Evolutionary conservation across 2,329 filamentous ascomycete genomes (phyloP).

Genomic region (Colletotrichum eremochloae): DNA sequence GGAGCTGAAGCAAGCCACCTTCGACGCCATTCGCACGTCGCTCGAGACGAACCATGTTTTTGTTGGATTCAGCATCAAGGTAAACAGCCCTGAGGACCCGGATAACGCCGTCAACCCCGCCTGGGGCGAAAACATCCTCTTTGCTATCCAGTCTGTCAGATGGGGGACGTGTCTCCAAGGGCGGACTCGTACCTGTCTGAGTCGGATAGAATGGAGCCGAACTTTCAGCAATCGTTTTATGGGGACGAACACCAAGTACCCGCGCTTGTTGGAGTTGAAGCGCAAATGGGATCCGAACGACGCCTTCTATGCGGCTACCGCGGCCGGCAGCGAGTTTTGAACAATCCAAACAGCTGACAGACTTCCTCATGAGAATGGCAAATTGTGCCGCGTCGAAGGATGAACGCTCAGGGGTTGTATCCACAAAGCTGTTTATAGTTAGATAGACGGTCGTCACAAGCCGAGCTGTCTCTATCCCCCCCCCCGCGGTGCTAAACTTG

Average conservation of each 20-base stretch:
- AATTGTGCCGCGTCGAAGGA: not conserved
- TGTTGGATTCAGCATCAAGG: slow-evolving; percentile 31
- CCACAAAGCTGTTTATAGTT: not conserved
- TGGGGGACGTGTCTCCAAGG: slow-evolving; percentile 46
- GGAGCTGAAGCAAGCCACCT: slow-evolving; percentile 19
- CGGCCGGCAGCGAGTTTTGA: slow-evolving; percentile 48
- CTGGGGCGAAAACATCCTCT: slow-evolving; percentile 58
- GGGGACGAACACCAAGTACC: slow-evolving; percentile 47
- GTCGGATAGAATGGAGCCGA: slow-evolving; percentile 49
- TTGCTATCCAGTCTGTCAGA: slow-evolving; percentile 47
- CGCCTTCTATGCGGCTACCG: slow-evolving; percentile 48
- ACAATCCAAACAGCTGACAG: slow-evolving; percentile 32
- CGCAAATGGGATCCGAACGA: slow-evolving; percentile 48
- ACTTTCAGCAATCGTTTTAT: slow-evolving; percentile 49
- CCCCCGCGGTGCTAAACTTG: no score
- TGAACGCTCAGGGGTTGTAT: not conserved
- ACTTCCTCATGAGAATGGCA: slow-evolving; percentile 33
- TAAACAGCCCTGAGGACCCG: slow-evolving; percentile 38
- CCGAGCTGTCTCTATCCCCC: no score
- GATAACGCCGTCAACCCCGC: slow-evolving; percentile 58
- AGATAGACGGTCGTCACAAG: no score
- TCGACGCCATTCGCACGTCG: slow-evolving; percentile 27
- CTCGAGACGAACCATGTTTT: slow-evolving; percentile 29
- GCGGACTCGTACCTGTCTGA: slow-evolving; percentile 49
- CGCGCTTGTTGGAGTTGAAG: slow-evolving; percentile 48